phyloP scores from a whole-genome alignment of 768 basidiomycete species.

The Xanthoconium stramineum region DNA sequence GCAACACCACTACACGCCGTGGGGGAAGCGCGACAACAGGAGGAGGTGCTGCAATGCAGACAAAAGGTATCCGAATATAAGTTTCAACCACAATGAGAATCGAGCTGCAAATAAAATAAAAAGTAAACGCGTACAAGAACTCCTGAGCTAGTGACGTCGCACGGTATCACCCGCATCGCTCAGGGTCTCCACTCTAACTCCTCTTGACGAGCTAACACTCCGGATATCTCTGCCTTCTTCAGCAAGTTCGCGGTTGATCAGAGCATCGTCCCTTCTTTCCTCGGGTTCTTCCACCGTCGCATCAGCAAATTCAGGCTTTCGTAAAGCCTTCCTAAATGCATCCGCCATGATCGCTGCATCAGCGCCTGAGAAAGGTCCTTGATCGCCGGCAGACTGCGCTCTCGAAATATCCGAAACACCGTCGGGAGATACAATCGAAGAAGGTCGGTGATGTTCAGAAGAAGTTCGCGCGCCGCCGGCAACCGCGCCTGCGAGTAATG shows the following conservation, averaged over 20 bases:
- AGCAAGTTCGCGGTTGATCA: slow-evolving; percentile 70
- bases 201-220: slow-evolving; percentile 77
- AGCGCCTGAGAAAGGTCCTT: slow-evolving; percentile 73
- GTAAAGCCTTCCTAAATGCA: slow-evolving; percentile 83
- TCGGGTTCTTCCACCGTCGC: slow-evolving; percentile 59
- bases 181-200: slow-evolving; percentile 72
- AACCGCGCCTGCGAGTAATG: slow-evolving; percentile 39
- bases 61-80: slow-evolving; percentile 35
- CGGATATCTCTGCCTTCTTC: slow-evolving; percentile 89
- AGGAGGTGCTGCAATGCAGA: slow-evolving; percentile 21
- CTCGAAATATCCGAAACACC: slow-evolving; percentile 72
- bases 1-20: slow-evolving; percentile 30
- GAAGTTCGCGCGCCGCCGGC: slow-evolving; percentile 33
- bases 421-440: slow-evolving; percentile 55
- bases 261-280: slow-evolving; percentile 40
- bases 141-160: slow-evolving; percentile 42
- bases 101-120: slow-evolving; percentile 35
- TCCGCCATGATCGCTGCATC: slow-evolving; percentile 93
- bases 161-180: slow-evolving; percentile 51
- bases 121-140: slow-evolving; percentile 34
- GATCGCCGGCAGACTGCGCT: slow-evolving; percentile 55
- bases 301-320: slow-evolving; percentile 85
- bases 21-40: slow-evolving; percentile 30
- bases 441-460: slow-evolving; percentile 32
- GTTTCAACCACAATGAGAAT: slow-evolving; percentile 34